A percentile compares a stretch with the other conserved stretches of the same genome.
Conservation (phyloP, 805 yeast genomes). For the Priceomyces castillae region DNA sequence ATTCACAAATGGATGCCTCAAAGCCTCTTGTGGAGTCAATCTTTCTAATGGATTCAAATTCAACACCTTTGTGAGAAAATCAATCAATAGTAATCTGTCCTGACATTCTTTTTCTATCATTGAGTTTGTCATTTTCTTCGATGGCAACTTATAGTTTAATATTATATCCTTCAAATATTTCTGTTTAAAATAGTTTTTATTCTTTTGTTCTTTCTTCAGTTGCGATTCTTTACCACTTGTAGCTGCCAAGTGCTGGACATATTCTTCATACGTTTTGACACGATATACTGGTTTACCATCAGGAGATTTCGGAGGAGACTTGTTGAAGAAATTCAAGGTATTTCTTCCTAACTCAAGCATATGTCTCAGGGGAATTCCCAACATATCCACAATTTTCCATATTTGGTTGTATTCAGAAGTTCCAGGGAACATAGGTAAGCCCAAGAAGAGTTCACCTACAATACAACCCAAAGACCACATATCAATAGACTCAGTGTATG, state of each 20-base stretch:
- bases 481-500: constrained; percentile 89
- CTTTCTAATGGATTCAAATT: constrained; percentile 89
- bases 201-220: constrained; percentile 61
- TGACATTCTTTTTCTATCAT: constrained; percentile 68
- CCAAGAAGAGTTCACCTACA: constrained; percentile 84
- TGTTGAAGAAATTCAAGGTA: constrained; percentile 64
- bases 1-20: constrained; percentile 82
- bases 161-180: constrained; percentile 69
- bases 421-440: constrained; percentile 93
- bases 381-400: constrained; percentile 72
- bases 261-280: constrained; percentile 37
- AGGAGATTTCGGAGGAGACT: constrained; percentile 23
- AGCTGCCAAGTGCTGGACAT: constrained; percentile 25
- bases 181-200: constrained; percentile 75
- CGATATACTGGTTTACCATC: constrained; percentile 29
- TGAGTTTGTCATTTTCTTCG: constrained; percentile 49
- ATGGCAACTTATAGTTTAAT: constrained; percentile 68
- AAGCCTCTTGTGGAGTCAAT: constrained; percentile 96
- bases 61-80: constrained; percentile 74
- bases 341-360: constrained; percentile 96
- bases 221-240: constrained; percentile 28
- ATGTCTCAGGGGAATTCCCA: constrained; percentile 90
- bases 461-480: constrained; percentile 98
- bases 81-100: constrained; percentile 68
- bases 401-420: constrained; percentile 90